Conservation (phyloP, 495 filamentous ascomycete genomes). For the Rusavskia elegans region DNA sequence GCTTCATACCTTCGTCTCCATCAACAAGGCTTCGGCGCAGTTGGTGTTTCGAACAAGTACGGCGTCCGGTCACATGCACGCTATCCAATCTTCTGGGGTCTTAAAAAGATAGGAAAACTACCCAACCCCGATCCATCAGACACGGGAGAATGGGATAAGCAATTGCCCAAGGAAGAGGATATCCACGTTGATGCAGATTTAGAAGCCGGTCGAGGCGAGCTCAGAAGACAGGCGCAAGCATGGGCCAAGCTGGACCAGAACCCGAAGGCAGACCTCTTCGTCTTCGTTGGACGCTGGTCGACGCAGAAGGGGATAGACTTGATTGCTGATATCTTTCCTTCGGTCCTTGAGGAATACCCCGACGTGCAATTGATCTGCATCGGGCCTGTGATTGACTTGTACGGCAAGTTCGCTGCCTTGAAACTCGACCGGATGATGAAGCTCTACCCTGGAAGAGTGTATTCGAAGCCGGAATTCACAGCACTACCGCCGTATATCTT, state of each 20-base stretch:
- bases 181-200: conserved; percentile 36
- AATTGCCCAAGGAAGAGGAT: conserved; percentile 25
- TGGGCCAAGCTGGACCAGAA: conserved; percentile 57
- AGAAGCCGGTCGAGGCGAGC: conserved; percentile 37
- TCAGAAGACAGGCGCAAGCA: conserved; percentile 49
- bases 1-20: conserved; percentile 60
- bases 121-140: conserved; percentile 67
- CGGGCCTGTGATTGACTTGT: conserved; percentile 62
- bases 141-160: conserved; percentile 49
- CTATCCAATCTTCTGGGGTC: conserved; percentile 66
- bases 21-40: conserved; percentile 60
- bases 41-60: conserved; percentile 62
- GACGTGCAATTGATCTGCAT: conserved; percentile 57
- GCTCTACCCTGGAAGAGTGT: conserved; percentile 55
- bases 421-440: conserved; percentile 61
- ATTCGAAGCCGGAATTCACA: conserved; percentile 63
- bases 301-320: conserved; percentile 68
- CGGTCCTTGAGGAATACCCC: conserved; percentile 47
- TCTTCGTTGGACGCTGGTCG: conserved; percentile 68
- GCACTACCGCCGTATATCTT: conserved; percentile 60
- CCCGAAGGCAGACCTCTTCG: conserved; percentile 54
- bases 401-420: conserved; percentile 61
- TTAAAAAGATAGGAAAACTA: conserved; percentile 52
- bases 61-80: conserved; percentile 58
- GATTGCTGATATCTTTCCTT: conserved; percentile 68